A percentile compares a stretch with the other conserved stretches of the same genome.
Evolutionary conservation across 176 grass and related monocot genomes (phyloP).

Genomic region (Cenchrus fungigraminus): DNA sequence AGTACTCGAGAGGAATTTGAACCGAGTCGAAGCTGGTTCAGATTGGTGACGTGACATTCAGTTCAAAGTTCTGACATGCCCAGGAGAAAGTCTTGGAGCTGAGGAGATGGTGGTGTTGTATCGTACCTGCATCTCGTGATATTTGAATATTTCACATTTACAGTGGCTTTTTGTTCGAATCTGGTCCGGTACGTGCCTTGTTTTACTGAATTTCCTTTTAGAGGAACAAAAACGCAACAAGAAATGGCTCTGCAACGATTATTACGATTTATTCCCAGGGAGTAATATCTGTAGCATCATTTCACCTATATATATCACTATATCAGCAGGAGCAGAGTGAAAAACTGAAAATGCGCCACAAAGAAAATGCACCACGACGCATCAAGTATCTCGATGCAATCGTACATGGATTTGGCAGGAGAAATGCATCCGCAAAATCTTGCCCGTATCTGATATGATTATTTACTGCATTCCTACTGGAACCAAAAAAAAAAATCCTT

Average conservation of each 20-base stretch:
- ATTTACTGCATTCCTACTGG: slow-evolving; percentile 49
- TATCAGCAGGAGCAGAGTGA: background rate
- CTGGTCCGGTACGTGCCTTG: background rate
- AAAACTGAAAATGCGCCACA: background rate
- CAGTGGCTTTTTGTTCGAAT: background rate
- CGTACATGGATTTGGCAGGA: background rate
- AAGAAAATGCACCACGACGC: background rate
- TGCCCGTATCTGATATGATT: slow-evolving; percentile 24
- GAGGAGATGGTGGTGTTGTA: background rate
- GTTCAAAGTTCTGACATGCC: background rate
- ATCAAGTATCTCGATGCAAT: background rate
- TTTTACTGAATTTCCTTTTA: background rate
- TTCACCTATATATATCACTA: background rate
- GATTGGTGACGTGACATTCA: slow-evolving; percentile 8
- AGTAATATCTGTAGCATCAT: background rate
- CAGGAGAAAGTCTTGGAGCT: background rate
- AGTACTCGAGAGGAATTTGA: background rate
- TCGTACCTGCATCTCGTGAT: background rate
- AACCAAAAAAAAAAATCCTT: slow-evolving; percentile 25
- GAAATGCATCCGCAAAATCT: slow-evolving; percentile 13
- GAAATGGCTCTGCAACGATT: background rate
- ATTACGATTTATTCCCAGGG: too few species aligned
- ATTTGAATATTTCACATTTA: background rate
- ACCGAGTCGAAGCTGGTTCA: slow-evolving; percentile 1
- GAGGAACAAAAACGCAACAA: background rate